Evolutionary conservation across 352 stramenopile species (phyloP), one percentile per base, ranked within the genome.

Genomic region (Phytophthora pisi): DNA sequence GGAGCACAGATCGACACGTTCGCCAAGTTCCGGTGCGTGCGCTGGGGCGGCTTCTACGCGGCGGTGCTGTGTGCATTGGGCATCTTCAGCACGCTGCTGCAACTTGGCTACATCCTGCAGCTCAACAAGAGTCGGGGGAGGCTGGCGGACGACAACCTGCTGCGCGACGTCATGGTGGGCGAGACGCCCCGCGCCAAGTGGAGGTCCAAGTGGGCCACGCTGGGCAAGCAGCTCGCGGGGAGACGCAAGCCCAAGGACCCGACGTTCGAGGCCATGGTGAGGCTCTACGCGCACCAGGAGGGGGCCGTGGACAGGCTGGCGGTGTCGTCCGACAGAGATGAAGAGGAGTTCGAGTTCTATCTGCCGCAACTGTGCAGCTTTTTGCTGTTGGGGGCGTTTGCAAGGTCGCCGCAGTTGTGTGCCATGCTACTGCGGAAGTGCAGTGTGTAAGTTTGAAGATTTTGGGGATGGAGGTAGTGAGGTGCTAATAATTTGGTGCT

Each of bases 361-460:
- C 61, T 94, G 49, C 88, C 88, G 50, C 88, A 95, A 64, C 68
- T 95, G 26, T 94, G 86, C 77, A 91, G 84, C 24, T 95, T 93
- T 60, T n/a, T 95, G 55, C 57, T 95, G 58, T 74, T 93, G 3
- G 84, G 82, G 20, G 84, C 76, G 1, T 91, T 92, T 60, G 64
- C 77, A 18, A 66, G 87, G 47, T 92, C 84, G 13, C 82, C 82
- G 23, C 83, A 93, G 51, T 68, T 93, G 10, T 84, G 73, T 40
- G 51, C 79, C 5, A 88, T 95, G 50, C 61, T 95, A 49, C 59
- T 95, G n/a, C 75, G 83, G 5, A 92, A 93, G 66, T 95, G 85
- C 74, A 90, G 78, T 60, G 69, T 82, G 79, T 92, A 87, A 51
- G 72, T 76, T 47, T 45, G 46, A 20, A 20, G 20, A 20, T 20